Conservation (phyloP, 495 filamentous ascomycete species). For the Usnea hakonensis region DNA sequence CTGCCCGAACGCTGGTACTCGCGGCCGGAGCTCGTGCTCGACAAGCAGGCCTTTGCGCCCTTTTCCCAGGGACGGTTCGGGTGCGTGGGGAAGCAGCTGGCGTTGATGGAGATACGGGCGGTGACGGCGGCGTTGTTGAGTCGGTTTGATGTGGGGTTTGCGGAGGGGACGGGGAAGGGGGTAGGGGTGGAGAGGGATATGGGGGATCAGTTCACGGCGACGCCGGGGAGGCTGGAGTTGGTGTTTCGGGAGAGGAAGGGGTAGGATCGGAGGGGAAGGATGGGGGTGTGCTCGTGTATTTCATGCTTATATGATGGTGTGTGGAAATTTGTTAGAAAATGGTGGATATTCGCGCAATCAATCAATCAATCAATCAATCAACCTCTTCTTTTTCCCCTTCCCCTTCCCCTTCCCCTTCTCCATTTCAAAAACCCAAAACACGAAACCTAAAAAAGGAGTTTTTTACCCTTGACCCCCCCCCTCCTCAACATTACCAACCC, state of each 20-base stretch:
- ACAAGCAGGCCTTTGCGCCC: conserved; percentile 43
- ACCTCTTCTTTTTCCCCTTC: no score
- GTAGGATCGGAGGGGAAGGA: neutral
- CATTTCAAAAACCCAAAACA: no score
- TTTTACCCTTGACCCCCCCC: no score
- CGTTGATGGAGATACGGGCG: conserved; percentile 41
- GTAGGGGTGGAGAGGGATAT: conserved; percentile 29
- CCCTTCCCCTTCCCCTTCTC: no score
- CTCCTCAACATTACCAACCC: no score
- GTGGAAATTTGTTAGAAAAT: no score
- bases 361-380: no score
- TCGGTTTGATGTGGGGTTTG: conserved; percentile 38
- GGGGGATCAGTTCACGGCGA: conserved; percentile 39
- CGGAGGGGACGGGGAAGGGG: conserved; percentile 34
- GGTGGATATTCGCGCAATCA: no score
- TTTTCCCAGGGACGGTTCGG: conserved; percentile 36
- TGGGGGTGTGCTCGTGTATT: no score
- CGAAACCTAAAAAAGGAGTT: no score
- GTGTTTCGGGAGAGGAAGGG: conserved; percentile 13
- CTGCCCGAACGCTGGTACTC: conserved; percentile 51
- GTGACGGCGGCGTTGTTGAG: conserved; percentile 36
- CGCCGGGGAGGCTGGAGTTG: conserved; percentile 26
- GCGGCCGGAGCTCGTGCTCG: conserved; percentile 37
- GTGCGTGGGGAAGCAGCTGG: conserved; percentile 47
- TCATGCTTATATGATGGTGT: no score